Percentiles rank a stretch among this genome's conserved stretches.
Evolutionary conservation across 73 alveolate genomes (phyloP).

Genomic region (Effrenium voratum): DNA sequence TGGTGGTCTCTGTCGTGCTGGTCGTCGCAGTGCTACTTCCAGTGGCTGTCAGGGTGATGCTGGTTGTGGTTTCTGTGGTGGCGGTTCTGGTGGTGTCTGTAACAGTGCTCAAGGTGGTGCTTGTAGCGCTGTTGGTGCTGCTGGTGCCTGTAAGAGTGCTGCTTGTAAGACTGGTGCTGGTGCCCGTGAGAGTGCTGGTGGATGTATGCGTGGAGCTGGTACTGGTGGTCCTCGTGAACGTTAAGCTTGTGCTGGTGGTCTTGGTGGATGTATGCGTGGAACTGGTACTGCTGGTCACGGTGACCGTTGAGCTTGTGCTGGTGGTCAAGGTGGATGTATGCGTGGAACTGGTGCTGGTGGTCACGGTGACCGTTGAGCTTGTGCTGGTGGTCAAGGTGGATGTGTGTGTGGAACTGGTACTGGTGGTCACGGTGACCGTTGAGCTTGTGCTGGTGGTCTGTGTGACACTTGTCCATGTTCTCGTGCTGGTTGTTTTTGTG

Average conservation of each 20-base stretch:
- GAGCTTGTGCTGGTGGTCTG: neutral
- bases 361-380: neutral
- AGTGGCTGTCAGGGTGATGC: neutral
- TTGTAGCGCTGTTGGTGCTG: neutral
- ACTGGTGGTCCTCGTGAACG: neutral
- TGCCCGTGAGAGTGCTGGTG: neutral
- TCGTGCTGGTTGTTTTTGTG: neutral
- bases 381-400: neutral
- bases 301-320: neutral
- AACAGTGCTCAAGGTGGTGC: neutral
- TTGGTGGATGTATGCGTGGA: neutral
- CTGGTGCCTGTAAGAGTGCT: neutral
- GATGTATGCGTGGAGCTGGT: too few species aligned
- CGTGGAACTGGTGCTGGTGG: neutral
- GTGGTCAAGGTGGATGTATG: neutral
- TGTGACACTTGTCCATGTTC: neutral
- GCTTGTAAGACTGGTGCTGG: neutral
- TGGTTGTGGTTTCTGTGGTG: neutral
- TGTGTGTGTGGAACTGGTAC: neutral
- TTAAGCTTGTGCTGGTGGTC: neutral
- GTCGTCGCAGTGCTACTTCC: neutral
- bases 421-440: neutral
- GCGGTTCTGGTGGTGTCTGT: neutral
- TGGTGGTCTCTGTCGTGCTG: neutral
- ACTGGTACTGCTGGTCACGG: neutral